Evolutionary conservation across 305 asterid species (phyloP).

Genomic region (Fraxinus greggii): DNA sequence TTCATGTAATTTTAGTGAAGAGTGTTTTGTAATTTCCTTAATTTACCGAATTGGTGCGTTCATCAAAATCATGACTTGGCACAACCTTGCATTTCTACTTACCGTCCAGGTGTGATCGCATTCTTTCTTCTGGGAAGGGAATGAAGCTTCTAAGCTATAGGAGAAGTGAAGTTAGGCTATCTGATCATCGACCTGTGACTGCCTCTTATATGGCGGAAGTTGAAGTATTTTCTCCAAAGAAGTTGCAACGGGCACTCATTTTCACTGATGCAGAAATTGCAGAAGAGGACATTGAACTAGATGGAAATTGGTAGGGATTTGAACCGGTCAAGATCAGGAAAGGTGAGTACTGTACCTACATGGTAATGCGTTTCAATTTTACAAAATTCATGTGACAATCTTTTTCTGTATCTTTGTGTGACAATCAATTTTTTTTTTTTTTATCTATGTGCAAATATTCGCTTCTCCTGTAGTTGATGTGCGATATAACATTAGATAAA

Average conservation of each 20-base stretch:
- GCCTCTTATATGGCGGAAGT: slow-evolving; percentile 75
- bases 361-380: not conserved
- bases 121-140: slow-evolving; percentile 78
- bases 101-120: slow-evolving; percentile 76
- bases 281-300: slow-evolving; percentile 43
- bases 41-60: not conserved
- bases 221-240: slow-evolving; percentile 75
- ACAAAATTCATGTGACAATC: not conserved
- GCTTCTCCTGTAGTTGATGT: not conserved
- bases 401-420: not conserved
- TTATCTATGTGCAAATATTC: not conserved
- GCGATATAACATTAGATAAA: not conserved
- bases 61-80: not conserved
- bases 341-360: slow-evolving; percentile 41
- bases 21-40: not conserved
- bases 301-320: slow-evolving; percentile 30
- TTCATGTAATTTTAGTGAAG: not conserved
- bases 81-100: not conserved
- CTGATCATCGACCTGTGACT: slow-evolving; percentile 91
- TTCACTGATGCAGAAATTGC: slow-evolving; percentile 83
- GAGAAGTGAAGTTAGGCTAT: slow-evolving; percentile 65
- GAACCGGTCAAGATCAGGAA: slow-evolving; percentile 29
- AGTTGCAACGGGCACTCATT: slow-evolving; percentile 80
- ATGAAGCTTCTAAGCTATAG: slow-evolving; percentile 60
- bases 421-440: not conserved